Base-by-base conservation (phyloP, 768 basidiomycete species). In the Termitomyces sp. region DNA sequence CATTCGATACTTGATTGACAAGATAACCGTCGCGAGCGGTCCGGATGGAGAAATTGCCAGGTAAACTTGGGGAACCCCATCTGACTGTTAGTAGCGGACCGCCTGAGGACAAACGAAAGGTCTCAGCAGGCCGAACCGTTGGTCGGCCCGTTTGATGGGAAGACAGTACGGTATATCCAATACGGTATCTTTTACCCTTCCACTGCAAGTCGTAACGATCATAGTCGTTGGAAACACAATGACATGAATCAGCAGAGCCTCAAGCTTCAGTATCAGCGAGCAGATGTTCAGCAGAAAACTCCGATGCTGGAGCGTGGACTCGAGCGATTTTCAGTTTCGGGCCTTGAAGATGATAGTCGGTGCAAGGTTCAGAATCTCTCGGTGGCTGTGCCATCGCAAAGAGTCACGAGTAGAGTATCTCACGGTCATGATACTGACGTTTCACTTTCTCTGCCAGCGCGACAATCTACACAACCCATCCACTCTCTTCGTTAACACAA, bases 371-470 rank as follows among this genome's bases (percentile, higher is more conserved):
- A n/a, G n/a, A n/a, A n/a, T n/a, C n/a, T n/a, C n/a, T n/a, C 4
- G 35, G n/a, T 45, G 23, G 44, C 44, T 45, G 25, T 45, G 44
- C 25, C 11, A 7, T n/a, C n/a, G 29, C 29, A 29, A n/a, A 12
- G 2, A 25, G 55, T 49, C 37, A 49, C 55, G 46, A 25, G 43
- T 3, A 25, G 12, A 46, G 5, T 46, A 29, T 60, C 59, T 50
- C 65, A 66, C 63, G 65, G 56, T 63, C 65, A 66, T 53, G 52
- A 49, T 62, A 62, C 60, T 64, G 58, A 66, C 65, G 65, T 66
- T 66, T 64, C 65, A 63, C 56, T 60, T 62, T 62, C 60, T 32
- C 54, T 66, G 63, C 63, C 62, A 65, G 63, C 63, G 51, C 55
- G 47, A 58, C 53, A 53, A 37, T 23, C 45, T 46, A 25, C 40